A percentile compares a stretch with the other conserved stretches of the same genome.
Conservation (phyloP, 176 grass and related monocot genomes). For the Oryza brachyantha region DNA sequence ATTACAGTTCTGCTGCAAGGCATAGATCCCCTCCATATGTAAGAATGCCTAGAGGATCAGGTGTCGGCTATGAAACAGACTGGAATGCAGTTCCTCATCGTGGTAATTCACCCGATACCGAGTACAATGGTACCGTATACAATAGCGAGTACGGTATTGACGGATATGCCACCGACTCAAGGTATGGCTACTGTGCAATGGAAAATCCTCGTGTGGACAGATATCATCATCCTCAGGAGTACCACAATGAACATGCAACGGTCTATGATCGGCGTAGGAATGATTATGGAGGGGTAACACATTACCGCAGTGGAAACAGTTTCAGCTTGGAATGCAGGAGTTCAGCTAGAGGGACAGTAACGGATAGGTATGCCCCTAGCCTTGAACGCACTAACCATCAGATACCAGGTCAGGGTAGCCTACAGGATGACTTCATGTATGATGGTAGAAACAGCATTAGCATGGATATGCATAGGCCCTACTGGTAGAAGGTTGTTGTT, state of each 20-base stretch:
- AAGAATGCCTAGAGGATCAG: not conserved
- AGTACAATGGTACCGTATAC: not conserved
- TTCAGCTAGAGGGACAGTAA: conserved; percentile 5
- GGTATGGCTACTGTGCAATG: not conserved
- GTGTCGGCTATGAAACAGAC: not conserved
- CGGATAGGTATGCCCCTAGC: not conserved
- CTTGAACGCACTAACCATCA: conserved; percentile 53
- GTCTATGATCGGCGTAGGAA: not conserved
- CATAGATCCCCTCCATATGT: not conserved
- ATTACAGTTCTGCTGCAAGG: not conserved
- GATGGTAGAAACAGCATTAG: not conserved
- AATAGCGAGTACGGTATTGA: not conserved
- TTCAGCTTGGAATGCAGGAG: not conserved
- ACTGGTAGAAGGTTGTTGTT: not conserved
- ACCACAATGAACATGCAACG: not conserved
- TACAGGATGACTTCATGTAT: conserved; percentile 9
- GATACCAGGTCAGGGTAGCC: not conserved
- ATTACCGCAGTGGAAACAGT: not conserved
- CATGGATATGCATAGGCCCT: not conserved
- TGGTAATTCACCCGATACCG: not conserved
- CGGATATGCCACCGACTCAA: not conserved
- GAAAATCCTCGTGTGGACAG: not conserved
- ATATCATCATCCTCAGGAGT: not conserved
- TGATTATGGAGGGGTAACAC: not conserved
- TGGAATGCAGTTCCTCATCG: not conserved